Conservation (phyloP, 441 rosid species). For the Arabidopsis hybrid region DNA sequence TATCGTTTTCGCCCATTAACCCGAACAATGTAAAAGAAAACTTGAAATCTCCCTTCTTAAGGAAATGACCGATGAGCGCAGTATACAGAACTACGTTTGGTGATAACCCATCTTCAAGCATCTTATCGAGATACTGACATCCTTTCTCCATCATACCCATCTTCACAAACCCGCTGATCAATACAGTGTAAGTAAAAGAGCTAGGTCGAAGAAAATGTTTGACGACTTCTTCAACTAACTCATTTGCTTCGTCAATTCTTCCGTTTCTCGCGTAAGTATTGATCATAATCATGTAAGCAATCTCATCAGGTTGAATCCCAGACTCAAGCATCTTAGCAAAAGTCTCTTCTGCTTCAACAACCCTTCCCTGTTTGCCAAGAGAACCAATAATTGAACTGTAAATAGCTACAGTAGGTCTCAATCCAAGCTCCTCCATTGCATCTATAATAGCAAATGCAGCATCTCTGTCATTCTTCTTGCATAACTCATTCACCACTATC, state of each 20-base stretch:
- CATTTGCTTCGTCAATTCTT: conserved; percentile 51
- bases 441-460: conserved; percentile 51
- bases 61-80: conserved; percentile 57
- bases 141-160: conserved; percentile 57
- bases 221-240: conserved; percentile 58
- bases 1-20: conserved; percentile 55
- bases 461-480: conserved; percentile 52
- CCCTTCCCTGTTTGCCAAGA: conserved; percentile 52
- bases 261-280: conserved; percentile 56
- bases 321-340: conserved; percentile 65
- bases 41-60: conserved; percentile 59
- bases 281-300: conserved; percentile 65
- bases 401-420: conserved; percentile 64
- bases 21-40: conserved; percentile 58
- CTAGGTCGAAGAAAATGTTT: conserved; percentile 52
- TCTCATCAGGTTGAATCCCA: conserved; percentile 73
- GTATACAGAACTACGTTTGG: conserved; percentile 64
- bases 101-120: conserved; percentile 65
- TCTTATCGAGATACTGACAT: conserved; percentile 62
- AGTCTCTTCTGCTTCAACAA: conserved; percentile 61
- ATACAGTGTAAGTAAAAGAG: conserved; percentile 57
- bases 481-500: conserved; percentile 57
- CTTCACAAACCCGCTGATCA: conserved; percentile 64
- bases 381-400: conserved; percentile 59
- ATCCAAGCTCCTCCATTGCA: conserved; percentile 58